Base-by-base conservation (phyloP, 2,329 filamentous ascomycete genomes). In the Aspergillus vadensis region DNA sequence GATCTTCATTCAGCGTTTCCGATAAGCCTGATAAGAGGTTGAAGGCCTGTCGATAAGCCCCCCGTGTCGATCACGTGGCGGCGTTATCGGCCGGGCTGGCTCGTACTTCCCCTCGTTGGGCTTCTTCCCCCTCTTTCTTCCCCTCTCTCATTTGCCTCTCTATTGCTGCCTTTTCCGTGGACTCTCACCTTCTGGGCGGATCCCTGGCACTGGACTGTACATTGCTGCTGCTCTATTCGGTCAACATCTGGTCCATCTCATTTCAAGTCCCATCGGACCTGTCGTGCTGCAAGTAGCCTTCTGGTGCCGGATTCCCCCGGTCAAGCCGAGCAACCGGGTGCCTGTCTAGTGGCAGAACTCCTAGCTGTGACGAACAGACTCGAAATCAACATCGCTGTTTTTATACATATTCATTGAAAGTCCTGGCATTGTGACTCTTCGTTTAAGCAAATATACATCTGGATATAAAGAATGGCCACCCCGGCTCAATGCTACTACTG, bases 401-500 rank as follows among this genome's bases (percentile, higher is more conserved):
- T 14, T 12, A 44, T 14, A 15, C 44, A 30, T n/a, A 48, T 39
- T 49, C 25, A 14, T 25, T 47, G 36, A 17, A 7, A 38, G 32
- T 52, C 27, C 14, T 23, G 36, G 5, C 23, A 48, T 21, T 10
- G 14, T 21, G 51, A 43, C 17, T 19, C 30, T 14, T 19, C 9
- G 23, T 19, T 6, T 5, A 27, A 17, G 17, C 12, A 17, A 55
- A 19, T 9, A 27, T 21, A 19, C 44, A 30, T 23, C 32, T 36
- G 32, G 12, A 23, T 27, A 14, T 14, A 36, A 47, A 67, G 53
- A 4, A 98, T 98, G 94, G 94, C 95, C 52, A 89, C 90, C 59
- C 79, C 86, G 69, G 89, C 88, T 61, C 94, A 98, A 78, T 97
- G 93, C 77, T 87, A 94, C 71, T 93, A 89, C 78, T 97, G 93